A percentile compares a stretch with the other conserved stretches of the same genome.
These are phyloP conservation scores for Erysimum cheiri DNA, from an alignment of 441 rosid genomes.

Conservation along the genomic window DNA sequence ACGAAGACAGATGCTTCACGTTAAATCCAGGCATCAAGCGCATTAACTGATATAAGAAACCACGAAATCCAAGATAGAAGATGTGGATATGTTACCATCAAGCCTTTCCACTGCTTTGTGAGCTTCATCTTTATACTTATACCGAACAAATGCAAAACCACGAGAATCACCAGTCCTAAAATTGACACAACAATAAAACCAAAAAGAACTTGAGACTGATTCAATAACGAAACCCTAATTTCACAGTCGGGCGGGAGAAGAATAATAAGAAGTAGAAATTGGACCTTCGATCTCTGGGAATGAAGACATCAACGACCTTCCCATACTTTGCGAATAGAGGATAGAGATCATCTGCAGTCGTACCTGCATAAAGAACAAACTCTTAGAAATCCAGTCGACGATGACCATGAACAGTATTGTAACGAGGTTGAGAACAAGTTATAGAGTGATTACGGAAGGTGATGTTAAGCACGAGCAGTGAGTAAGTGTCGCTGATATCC, in stretches of 20 bases:
- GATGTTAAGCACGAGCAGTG: constrained; percentile 96
- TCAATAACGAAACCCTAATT: constrained; percentile 13
- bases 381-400: constrained; percentile 2
- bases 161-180: constrained; percentile 76
- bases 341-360: constrained; percentile 75
- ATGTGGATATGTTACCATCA: constrained; percentile 52
- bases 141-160: constrained; percentile 82
- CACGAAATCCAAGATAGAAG: background rate
- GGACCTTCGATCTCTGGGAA: constrained; percentile 79
- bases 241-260: background rate
- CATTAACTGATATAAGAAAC: background rate
- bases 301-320: constrained; percentile 77
- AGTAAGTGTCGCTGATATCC: constrained; percentile 88
- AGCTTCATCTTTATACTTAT: constrained; percentile 78
- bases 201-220: background rate
- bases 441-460: constrained; percentile 69
- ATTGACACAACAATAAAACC: constrained; percentile 2
- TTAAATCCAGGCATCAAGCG: background rate
- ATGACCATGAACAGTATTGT: background rate
- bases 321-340: constrained; percentile 81
- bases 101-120: constrained; percentile 80
- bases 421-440: background rate
- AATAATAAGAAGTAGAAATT: constrained; percentile 1
- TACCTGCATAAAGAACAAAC: constrained; percentile 48
- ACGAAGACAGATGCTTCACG: constrained; percentile 12